Percentiles rank a stretch among this genome's conserved stretches.
Evolutionary conservation across 768 basidiomycete genomes (phyloP).

Genomic region (Agrocybe chaxingu): DNA sequence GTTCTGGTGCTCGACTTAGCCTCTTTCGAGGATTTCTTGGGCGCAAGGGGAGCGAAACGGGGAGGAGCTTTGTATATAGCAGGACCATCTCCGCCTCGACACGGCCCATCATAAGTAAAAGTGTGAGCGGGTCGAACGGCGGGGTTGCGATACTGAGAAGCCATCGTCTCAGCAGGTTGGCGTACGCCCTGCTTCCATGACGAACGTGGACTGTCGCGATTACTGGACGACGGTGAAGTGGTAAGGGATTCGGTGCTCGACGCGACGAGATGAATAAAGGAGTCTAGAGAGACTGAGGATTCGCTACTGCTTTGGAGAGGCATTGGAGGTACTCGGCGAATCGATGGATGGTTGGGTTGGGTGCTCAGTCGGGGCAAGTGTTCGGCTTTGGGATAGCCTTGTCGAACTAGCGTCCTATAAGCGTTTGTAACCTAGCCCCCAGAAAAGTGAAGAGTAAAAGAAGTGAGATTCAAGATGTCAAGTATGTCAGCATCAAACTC

Average conservation of each 20-base stretch:
- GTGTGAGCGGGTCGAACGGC: constrained; percentile 8
- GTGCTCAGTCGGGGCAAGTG: constrained; percentile 13
- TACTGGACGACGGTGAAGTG: constrained; percentile 25
- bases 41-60: constrained; percentile 1
- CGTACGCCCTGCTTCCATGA: constrained; percentile 20
- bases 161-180: constrained; percentile 15
- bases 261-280: constrained; percentile 26
- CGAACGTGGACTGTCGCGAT: constrained; percentile 18
- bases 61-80: constrained; percentile 11
- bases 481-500: constrained; percentile 10
- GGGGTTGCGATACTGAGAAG: constrained; percentile 15
- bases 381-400: constrained; percentile 21
- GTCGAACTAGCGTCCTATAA: constrained; percentile 51
- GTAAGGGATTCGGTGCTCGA: constrained; percentile 26
- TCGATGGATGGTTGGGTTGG: constrained; percentile 4
- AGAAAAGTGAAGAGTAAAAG: neutral
- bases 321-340: constrained; percentile 16
- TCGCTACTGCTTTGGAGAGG: constrained; percentile 20
- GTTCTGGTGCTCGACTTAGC: constrained; percentile 4
- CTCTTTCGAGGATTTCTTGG: constrained; percentile 2
- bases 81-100: constrained; percentile 13
- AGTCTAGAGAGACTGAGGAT: constrained; percentile 24
- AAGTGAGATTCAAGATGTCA: constrained; percentile 5
- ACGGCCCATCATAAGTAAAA: constrained; percentile 18
- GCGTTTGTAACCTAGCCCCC: constrained; percentile 47